Base-by-base conservation (phyloP, 1,139 yeast species). In the Meyerozyma smithsonii region DNA sequence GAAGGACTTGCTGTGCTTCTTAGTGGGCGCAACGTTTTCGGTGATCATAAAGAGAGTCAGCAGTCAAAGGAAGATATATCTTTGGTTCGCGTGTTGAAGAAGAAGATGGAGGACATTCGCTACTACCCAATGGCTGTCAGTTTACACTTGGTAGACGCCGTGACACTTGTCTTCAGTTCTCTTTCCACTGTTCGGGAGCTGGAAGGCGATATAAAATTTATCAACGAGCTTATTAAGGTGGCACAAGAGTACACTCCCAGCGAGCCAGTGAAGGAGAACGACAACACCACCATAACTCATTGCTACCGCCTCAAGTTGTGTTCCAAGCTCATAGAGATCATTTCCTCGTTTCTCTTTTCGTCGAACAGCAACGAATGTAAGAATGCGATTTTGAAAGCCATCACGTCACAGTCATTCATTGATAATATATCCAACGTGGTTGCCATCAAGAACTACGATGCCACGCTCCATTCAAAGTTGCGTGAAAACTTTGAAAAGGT, bases 1-100 rank as follows among this genome's bases (percentile, higher is more conserved):
- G 95, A 89, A 55, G 97, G 97, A 1, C 63, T 90, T 23, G 74
- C 95, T 0, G 84, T 86, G 38, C 67, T 86, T 35, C 77, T 92
- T 45, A 84, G 87, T 37, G 96, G 95, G 1, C 65, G 77, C 43
- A 83, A 81, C 46, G 77, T 68, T 4, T 71, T 69, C 45, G 69
- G 67, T 1, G 70, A 65, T 38, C 36, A 55, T 58, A 2, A 52
- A 54, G 25, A 45, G 41, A 30, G 43, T 35, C 35, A 35, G 25
- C 16, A 36, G n/a, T 39, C 41, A 23, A 26, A 34, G 10, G 57
- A 36, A 46, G 62, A 44, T 5, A 42, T 54, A 4, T 69, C 78
- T 0, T 58, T 88, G 21, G 63, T 87, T 34, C 67, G 69, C 18
- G 74, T 82, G 6, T 60, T 88, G 48, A 86, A 84, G 55, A 69